phyloP scores from a whole-genome alignment of 1,139 yeast species.

The Sugiyamaella pinicola region DNA sequence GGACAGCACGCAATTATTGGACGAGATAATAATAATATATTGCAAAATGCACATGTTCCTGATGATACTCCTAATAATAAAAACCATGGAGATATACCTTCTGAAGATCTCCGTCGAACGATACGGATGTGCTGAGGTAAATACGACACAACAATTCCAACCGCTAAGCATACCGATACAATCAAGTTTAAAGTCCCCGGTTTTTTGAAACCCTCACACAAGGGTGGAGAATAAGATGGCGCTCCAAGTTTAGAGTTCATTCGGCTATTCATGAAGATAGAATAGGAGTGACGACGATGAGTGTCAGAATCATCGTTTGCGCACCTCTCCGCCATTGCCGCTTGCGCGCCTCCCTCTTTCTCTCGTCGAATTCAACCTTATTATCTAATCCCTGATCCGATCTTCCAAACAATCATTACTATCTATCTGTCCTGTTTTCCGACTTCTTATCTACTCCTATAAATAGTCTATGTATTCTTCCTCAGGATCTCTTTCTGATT shows the following conservation, averaged over 20 bases:
- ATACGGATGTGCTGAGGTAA: conserved; percentile 75
- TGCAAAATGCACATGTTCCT: conserved; percentile 68
- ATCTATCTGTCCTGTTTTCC: no score
- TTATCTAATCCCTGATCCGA: no score
- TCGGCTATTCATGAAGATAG: background rate
- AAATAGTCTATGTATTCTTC: no score
- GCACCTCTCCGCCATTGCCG: no score
- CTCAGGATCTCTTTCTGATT: no score
- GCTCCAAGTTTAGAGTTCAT: background rate
- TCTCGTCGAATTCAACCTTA: no score
- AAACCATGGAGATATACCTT: conserved; percentile 77
- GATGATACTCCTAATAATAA: conserved; percentile 73
- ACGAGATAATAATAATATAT: conserved; percentile 61
- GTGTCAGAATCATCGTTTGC: no score
- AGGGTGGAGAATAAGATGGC: background rate
- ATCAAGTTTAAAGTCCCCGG: conserved; percentile 46
- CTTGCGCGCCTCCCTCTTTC: no score
- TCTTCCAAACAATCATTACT: no score
- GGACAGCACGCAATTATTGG: conserved; percentile 44
- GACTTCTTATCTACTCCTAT: no score
- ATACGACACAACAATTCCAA: conserved; percentile 75
- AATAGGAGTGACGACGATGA: no score
- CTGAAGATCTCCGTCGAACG: conserved; percentile 61
- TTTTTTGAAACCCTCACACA: conserved; percentile 27
- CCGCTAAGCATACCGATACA: conserved; percentile 56